Conservation (phyloP, 2,329 filamentous ascomycete species). For the Dactylellina cionopaga region DNA sequence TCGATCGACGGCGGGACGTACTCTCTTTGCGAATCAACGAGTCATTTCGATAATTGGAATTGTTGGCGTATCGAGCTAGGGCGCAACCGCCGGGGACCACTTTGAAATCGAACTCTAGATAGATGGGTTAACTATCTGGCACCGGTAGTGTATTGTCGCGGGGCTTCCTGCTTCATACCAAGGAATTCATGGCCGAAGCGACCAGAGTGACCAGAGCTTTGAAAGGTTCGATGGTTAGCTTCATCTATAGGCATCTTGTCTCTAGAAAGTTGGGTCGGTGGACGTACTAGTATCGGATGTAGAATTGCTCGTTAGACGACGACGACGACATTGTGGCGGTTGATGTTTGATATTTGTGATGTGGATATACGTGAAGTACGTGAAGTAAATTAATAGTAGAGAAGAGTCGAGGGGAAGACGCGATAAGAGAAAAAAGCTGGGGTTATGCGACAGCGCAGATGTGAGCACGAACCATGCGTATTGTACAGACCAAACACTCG, state of each 20-base stretch:
- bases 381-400: too few species aligned
- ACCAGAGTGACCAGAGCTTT: conserved; percentile 93
- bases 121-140: conserved; percentile 53
- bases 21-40: conserved; percentile 99
- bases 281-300: conserved; percentile 92
- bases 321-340: conserved; percentile 71
- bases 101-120: conserved; percentile 91
- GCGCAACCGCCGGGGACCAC: conserved; percentile 94
- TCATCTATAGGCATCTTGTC: neutral
- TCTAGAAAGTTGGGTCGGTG: conserved; percentile 56
- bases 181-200: conserved; percentile 98
- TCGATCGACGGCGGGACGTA: conserved; percentile 64
- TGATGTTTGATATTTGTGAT: conserved; percentile 38
- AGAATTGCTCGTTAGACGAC: conserved; percentile 82
- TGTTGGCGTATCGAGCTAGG: conserved; percentile 96
- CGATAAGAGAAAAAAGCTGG: conserved; percentile 36
- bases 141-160: neutral
- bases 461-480: conserved; percentile 33
- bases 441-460: conserved; percentile 24
- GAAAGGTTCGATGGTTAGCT: conserved; percentile 53
- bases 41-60: conserved; percentile 99
- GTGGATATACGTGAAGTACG: neutral
- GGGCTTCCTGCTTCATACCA: conserved; percentile 67
- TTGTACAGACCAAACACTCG: conserved; percentile 20
- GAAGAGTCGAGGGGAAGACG: conserved; percentile 32